These are phyloP conservation scores for Cyamopsis tetragonoloba DNA, from an alignment of 306 rosid species.

Conservation along the genomic window DNA sequence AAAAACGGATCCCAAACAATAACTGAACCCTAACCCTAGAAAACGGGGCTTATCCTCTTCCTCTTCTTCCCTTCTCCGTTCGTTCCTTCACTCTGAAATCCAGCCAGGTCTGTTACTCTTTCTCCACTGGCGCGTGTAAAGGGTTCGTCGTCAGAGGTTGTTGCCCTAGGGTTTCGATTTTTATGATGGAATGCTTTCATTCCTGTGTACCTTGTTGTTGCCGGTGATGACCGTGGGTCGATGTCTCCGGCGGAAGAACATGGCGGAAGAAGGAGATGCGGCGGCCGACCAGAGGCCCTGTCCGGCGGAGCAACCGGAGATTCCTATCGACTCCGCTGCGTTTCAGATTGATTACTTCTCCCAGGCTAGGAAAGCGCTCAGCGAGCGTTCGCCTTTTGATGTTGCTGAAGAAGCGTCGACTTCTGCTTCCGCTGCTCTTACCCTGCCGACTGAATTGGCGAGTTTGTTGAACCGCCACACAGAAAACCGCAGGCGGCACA, in stretches of 20 bases:
- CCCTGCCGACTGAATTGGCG: constrained; percentile 71
- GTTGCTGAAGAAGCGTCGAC: constrained; percentile 56
- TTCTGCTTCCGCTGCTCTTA: constrained; percentile 44
- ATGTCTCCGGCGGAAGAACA: constrained; percentile 63
- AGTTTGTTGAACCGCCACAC: constrained; percentile 53
- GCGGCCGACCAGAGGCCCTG: constrained; percentile 49
- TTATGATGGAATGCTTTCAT: constrained; percentile 58
- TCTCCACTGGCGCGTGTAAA: background rate
- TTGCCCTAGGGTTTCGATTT: constrained; percentile 40
- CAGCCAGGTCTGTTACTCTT: constrained; percentile 12
- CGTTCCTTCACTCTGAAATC: constrained; percentile 19
- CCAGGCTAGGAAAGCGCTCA: constrained; percentile 75
- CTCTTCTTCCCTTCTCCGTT: constrained; percentile 4
- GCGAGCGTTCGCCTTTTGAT: constrained; percentile 77
- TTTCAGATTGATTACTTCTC: constrained; percentile 50
- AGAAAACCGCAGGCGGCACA: constrained; percentile 67
- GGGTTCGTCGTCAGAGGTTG: constrained; percentile 7
- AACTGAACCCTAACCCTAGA: constrained; percentile 77
- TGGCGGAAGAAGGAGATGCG: constrained; percentile 46
- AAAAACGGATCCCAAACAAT: constrained; percentile 64
- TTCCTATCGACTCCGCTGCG: constrained; percentile 1
- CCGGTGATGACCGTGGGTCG: constrained; percentile 79
- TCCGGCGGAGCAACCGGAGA: constrained; percentile 35
- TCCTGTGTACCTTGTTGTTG: constrained; percentile 37
- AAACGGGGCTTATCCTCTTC: constrained; percentile 60